A percentile compares a stretch with the other conserved stretches of the same genome.
These are phyloP conservation scores for Casuarina equisetifolia DNA, from an alignment of 306 rosid genomes.

Conservation along the genomic window DNA sequence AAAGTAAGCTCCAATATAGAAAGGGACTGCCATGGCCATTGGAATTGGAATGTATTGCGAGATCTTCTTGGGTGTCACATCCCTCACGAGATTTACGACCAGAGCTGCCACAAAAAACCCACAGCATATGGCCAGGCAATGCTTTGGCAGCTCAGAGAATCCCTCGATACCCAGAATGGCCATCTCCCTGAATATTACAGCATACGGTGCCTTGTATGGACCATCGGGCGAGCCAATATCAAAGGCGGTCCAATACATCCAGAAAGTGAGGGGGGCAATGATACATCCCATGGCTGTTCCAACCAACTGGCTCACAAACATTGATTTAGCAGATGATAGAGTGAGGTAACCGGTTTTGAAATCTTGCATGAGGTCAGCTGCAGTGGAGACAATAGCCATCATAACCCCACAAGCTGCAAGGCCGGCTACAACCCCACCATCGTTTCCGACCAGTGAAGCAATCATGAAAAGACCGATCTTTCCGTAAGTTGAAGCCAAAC, in stretches of 20 bases:
- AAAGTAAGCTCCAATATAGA: constrained; percentile 89
- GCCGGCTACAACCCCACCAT: constrained; percentile 93
- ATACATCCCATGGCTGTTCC: constrained; percentile 96
- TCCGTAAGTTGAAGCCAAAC: constrained; percentile 74
- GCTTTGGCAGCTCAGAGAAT: constrained; percentile 86
- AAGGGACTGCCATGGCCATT: constrained; percentile 97
- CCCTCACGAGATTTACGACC: constrained; percentile 67
- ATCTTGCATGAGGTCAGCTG: constrained; percentile 99
- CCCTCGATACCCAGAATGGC: constrained; percentile 86
- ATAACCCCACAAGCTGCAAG: constrained; percentile 78
- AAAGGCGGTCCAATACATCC: constrained; percentile 96
- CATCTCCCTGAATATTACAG: constrained; percentile 90
- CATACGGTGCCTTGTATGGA: constrained; percentile 89
- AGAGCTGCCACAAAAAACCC: constrained; percentile 77
- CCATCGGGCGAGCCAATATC: constrained; percentile 90
- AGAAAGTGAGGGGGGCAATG: constrained; percentile 94
- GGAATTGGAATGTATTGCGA: constrained; percentile 86
- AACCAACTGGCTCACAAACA: constrained; percentile 81
- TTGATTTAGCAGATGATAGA: constrained; percentile 86
- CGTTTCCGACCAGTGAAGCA: constrained; percentile 69
- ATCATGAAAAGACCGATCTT: constrained; percentile 87
- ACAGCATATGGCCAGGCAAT: constrained; percentile 72
- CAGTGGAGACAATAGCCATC: constrained; percentile 95
- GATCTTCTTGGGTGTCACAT: constrained; percentile 56
- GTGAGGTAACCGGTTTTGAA: constrained; percentile 98